Evolutionary conservation across 495 filamentous ascomycete genomes (phyloP).

Genomic region (Trichoderma orchidacearum): DNA sequence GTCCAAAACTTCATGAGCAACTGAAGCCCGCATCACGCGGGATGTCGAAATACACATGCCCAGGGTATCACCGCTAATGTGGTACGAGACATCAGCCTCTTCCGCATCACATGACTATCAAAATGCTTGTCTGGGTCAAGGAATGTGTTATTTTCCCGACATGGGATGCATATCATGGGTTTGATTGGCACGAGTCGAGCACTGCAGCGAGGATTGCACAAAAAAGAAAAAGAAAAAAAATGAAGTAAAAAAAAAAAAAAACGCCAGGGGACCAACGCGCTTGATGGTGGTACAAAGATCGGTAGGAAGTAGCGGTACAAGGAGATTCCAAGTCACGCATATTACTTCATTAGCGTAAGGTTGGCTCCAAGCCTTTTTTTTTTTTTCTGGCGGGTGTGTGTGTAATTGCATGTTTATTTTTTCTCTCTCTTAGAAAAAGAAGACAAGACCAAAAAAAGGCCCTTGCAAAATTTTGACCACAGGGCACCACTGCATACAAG

Average conservation of each 20-base stretch:
- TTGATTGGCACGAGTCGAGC: neutral
- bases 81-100: neutral
- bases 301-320: no score
- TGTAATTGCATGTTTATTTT: neutral
- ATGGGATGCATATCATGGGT: neutral
- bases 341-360: neutral
- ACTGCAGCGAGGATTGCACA: no score
- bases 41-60: neutral
- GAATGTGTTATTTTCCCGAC: neutral
- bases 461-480: no score
- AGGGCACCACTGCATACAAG: no score
- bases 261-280: no score
- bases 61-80: constrained; percentile 1
- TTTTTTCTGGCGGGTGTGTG: no score
- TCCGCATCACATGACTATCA: neutral
- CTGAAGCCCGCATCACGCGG: neutral
- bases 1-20: no score
- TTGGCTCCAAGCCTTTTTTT: neutral
- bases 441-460: no score
- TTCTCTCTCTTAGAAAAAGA: neutral
- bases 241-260: no score
- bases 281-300: no score
- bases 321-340: neutral
- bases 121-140: neutral
- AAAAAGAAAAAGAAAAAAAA: no score